A percentile compares a stretch with the other conserved stretches of the same genome.
phyloP scores from a whole-genome alignment of 1,284 basidiomycete species.

The Ceratobasidium sp. region DNA sequence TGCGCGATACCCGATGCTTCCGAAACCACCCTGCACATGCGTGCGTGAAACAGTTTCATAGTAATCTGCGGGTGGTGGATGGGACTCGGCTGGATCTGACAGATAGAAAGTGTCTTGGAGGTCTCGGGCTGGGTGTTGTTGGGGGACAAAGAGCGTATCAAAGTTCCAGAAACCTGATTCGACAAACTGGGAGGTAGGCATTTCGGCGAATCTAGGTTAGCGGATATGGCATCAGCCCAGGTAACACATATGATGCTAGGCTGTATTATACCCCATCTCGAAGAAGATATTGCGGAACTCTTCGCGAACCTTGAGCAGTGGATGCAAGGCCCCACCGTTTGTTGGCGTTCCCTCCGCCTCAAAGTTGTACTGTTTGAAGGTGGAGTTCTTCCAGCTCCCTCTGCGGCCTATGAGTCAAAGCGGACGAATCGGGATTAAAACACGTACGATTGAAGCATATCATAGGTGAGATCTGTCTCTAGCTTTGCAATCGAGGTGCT shows the following conservation, averaged over 20 bases:
- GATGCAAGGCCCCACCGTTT: conserved; percentile 92
- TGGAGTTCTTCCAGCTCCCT: conserved; percentile 90
- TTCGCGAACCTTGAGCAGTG: conserved; percentile 96
- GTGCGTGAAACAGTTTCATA: conserved; percentile 89
- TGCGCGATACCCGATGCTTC: conserved; percentile 98
- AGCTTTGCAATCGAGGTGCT: conserved; percentile 94
- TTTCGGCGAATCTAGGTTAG: conserved; percentile 90
- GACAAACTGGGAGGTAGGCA: conserved; percentile 98
- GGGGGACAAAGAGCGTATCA: conserved; percentile 97
- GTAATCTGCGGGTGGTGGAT: conserved; percentile 85
- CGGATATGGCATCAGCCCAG: neutral
- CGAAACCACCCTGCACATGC: conserved; percentile 92
- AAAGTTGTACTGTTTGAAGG: conserved; percentile 99
- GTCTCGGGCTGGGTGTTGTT: conserved; percentile 98
- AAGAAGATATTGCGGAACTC: conserved; percentile 99
- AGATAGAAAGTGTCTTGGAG: conserved; percentile 99
- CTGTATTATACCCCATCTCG: conserved; percentile 89
- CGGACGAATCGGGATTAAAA: conserved; percentile 12
- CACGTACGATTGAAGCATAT: conserved; percentile 90
- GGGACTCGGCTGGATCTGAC: conserved; percentile 87
- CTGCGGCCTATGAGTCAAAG: conserved; percentile 53
- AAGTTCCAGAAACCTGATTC: conserved; percentile 99
- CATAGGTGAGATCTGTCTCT: conserved; percentile 97
- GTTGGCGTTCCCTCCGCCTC: conserved; percentile 94
- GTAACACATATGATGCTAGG: neutral